Evolutionary conservation across 768 basidiomycete species (phyloP), one percentile per base, ranked within the genome.

Genomic region (Rhizopogon vulgaris): DNA sequence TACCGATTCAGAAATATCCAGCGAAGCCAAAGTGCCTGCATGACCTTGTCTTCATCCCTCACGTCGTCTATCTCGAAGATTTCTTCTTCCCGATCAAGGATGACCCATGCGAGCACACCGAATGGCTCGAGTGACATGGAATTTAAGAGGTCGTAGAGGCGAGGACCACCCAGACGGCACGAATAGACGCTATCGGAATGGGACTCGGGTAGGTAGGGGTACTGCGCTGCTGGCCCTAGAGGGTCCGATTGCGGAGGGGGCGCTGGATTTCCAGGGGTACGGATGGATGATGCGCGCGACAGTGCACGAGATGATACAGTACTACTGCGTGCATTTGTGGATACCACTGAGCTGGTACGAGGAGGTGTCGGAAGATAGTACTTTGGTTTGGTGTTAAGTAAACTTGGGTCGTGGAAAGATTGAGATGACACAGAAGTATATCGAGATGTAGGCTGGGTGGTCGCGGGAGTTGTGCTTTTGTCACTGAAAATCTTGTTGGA

Each of bases 1-100:
- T 45, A 83, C 84, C 79, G 68, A 59, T 86, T 76, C 30, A 83
- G 62, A 47, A 82, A 65, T 3, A 89, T 85, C 87, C 87, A 90
- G 48, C 89, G 63, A 11, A 72, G 79, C 88, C 88, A 90, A 11
- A 90, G 67, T 5, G 87, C 85, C 51, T 82, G 79, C 73, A 91
- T 85, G 6, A 89, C 82, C 63, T 90, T 91, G 52, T 85, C 80
- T 55, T 89, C 85, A 52, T 88, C 87, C 38, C 73, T 72, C 10
- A 89, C 71, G 59, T 89, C 82, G 54, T 87, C 83, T 41, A 77
- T 69, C 55, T 88, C 84, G 52, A 80, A 89, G 0, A 90, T 73
- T 56, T 90, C 87, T 45, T 89, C 89, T 60, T 90, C 87, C 38
- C 79, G 69, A 53, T 89, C 87, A 7, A 85, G 46, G 7, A 91